A percentile compares a stretch with the other conserved stretches of the same genome.
These are phyloP conservation scores for Trichocladium uniseriatum DNA, from an alignment of 495 filamentous ascomycete species.

Conservation along the genomic window DNA sequence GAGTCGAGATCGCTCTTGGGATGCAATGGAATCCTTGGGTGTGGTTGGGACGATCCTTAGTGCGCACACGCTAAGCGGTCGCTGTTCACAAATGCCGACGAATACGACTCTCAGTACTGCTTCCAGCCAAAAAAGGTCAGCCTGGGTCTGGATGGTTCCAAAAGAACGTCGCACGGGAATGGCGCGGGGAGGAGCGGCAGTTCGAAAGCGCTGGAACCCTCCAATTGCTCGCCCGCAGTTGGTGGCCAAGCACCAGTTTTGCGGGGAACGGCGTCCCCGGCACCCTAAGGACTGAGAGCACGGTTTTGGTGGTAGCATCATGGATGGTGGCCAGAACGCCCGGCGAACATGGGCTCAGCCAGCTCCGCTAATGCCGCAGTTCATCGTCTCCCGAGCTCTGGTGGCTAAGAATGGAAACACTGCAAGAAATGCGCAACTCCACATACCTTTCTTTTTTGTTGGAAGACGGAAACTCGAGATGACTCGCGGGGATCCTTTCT, in stretches of 20 bases:
- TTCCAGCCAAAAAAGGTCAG: neutral
- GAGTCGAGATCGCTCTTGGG: constrained; percentile 26
- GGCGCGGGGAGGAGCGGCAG: neutral
- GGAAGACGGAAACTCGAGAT: no score
- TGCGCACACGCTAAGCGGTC: neutral
- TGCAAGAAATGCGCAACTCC: neutral
- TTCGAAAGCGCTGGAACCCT: neutral
- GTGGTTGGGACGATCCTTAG: neutral
- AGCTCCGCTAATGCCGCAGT: no score
- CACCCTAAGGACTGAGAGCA: no score
- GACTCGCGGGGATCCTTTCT: no score
- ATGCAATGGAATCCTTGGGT: constrained; percentile 6
- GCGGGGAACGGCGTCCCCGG: neutral
- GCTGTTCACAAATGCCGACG: neutral
- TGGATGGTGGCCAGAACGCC: no score
- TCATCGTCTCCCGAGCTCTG: no score
- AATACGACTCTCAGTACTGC: neutral
- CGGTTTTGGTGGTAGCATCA: no score
- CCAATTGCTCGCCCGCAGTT: neutral
- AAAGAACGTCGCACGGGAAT: neutral
- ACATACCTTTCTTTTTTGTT: neutral
- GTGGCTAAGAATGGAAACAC: no score
- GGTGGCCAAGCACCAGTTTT: neutral
- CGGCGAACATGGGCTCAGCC: no score
- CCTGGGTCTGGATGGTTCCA: neutral